Conservation (phyloP, 2,329 filamentous ascomycete species). For the Lachnellula subtilissima region DNA sequence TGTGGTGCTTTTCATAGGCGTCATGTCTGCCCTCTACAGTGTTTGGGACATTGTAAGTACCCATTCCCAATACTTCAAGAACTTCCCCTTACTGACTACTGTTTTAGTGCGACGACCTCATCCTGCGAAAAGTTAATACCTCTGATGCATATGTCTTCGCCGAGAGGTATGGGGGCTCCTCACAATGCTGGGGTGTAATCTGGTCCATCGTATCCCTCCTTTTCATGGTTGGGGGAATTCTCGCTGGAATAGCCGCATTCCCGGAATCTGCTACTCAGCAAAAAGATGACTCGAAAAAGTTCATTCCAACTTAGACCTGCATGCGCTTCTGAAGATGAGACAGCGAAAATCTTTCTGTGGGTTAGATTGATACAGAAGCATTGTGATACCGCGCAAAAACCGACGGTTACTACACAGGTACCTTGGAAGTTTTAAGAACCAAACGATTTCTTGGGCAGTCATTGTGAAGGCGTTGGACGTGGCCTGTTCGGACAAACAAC, state of each 20-base stretch:
- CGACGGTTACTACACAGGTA: too few species aligned
- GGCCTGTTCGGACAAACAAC: too few species aligned
- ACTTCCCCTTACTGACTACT: neutral
- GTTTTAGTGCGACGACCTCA: slow-evolving; percentile 66
- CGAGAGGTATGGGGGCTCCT: slow-evolving; percentile 71
- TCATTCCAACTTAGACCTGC: slow-evolving; percentile 42
- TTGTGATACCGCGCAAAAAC: too few species aligned
- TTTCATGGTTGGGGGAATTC: slow-evolving; percentile 68
- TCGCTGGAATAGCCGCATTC: slow-evolving; percentile 74
- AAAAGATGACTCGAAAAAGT: slow-evolving; percentile 61
- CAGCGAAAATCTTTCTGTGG: too few species aligned
- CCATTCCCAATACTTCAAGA: neutral
- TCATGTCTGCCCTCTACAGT: slow-evolving; percentile 76
- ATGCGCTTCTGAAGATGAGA: too few species aligned
- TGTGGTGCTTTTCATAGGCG: slow-evolving; percentile 74
- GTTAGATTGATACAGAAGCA: too few species aligned
- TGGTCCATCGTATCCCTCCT: slow-evolving; percentile 69
- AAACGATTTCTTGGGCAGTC: too few species aligned
- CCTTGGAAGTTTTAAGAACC: too few species aligned
- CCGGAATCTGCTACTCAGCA: slow-evolving; percentile 65
- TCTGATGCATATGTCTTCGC: slow-evolving; percentile 78
- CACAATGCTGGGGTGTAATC: slow-evolving; percentile 74
- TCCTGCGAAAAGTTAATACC: slow-evolving; percentile 73
- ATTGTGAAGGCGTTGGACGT: too few species aligned
- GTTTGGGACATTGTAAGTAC: slow-evolving; percentile 70